Evolutionary conservation across 2,329 filamentous ascomycete species (phyloP).

Genomic region (Sporothrix variecibatus): DNA sequence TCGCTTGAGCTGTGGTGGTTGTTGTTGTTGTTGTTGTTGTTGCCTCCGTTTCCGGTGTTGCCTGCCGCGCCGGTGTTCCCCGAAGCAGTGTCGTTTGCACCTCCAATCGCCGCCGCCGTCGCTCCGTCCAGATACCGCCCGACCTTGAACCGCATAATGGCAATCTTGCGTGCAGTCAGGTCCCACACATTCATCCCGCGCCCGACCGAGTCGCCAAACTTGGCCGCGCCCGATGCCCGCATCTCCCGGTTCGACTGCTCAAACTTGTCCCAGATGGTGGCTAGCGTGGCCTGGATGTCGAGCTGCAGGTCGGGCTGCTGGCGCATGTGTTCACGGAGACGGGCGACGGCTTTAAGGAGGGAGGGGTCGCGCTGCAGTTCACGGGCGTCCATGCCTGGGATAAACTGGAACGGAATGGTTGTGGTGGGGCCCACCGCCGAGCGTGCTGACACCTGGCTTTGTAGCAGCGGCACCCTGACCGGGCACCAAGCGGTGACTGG

Average conservation of each 20-base stretch:
- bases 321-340: conserved; percentile 46
- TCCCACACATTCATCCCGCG: conserved; percentile 51
- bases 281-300: conserved; percentile 48
- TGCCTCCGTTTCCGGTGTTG: neutral
- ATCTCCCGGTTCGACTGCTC: conserved; percentile 47
- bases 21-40: neutral
- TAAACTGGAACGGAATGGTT: neutral
- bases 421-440: neutral
- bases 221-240: conserved; percentile 35
- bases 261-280: conserved; percentile 45
- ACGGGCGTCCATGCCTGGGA: conserved; percentile 26
- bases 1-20: neutral
- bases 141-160: conserved; percentile 49
- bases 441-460: neutral
- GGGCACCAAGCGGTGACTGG: conserved; percentile 21
- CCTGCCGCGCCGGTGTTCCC: neutral
- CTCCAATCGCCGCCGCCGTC: neutral
- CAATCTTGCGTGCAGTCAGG: conserved; percentile 50
- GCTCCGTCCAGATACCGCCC: conserved; percentile 48
- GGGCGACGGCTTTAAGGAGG: conserved; percentile 44
- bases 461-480: conserved; percentile 23
- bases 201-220: conserved; percentile 34
- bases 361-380: conserved; percentile 41
- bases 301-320: conserved; percentile 49
- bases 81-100: neutral